These are phyloP conservation scores for Malassezia obtusa DNA, from an alignment of 1,284 basidiomycete genomes.

Conservation along the genomic window DNA sequence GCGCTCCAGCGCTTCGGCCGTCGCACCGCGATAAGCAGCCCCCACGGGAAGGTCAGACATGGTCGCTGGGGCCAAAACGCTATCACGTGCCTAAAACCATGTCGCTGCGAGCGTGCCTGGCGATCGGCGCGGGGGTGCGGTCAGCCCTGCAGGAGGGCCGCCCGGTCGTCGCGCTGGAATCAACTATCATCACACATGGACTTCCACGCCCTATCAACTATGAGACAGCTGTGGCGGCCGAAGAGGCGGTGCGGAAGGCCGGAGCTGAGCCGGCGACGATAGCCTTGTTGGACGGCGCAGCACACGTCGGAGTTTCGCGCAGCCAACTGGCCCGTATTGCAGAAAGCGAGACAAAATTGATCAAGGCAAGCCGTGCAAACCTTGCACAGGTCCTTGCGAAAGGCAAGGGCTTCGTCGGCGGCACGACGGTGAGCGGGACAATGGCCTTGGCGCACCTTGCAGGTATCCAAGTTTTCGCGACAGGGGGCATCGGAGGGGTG, in stretches of 20 bases:
- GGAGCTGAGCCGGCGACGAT: conserved; percentile 82
- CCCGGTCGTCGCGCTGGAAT: conserved; percentile 56
- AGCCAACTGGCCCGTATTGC: conserved; percentile 65
- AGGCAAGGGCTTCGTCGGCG: conserved; percentile 59
- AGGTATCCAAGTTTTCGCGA: conserved; percentile 46
- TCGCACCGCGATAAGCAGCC: conserved; percentile 38
- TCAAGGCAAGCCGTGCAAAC: conserved; percentile 81
- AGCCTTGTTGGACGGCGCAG: conserved; percentile 68
- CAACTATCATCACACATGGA: conserved; percentile 82
- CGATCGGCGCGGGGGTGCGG: conserved; percentile 4
- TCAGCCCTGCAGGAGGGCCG: conserved; percentile 13
- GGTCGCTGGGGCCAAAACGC: too few species aligned
- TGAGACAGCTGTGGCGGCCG: conserved; percentile 63
- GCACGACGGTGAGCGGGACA: conserved; percentile 83
- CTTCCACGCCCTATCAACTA: conserved; percentile 61
- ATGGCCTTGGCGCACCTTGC: conserved; percentile 43
- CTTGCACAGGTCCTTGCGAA: conserved; percentile 66
- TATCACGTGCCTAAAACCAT: background rate
- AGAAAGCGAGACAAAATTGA: conserved; percentile 48
- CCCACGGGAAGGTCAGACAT: conserved; percentile 24
- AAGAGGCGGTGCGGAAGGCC: conserved; percentile 64
- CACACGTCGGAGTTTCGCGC: conserved; percentile 71
- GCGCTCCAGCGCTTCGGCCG: conserved; percentile 19
- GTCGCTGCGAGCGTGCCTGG: background rate
- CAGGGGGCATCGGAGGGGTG: conserved; percentile 63